Conservation (phyloP, 768 basidiomycete species). For the Auriscalpium orientale region DNA sequence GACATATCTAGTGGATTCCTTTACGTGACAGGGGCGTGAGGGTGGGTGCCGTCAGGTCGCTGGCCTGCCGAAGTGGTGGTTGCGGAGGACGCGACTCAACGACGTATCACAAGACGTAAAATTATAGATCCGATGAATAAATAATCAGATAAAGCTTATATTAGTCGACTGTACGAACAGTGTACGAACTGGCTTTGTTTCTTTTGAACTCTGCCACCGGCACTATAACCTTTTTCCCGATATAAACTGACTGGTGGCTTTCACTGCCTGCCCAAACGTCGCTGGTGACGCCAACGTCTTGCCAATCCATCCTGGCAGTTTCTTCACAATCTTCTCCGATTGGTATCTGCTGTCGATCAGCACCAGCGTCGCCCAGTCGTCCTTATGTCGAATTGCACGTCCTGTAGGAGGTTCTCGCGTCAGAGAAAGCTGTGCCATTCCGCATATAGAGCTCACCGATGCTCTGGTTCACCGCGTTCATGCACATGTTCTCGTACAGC, state of each 20-base stretch:
- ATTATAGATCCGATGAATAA: no score
- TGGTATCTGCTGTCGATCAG: conserved; percentile 82
- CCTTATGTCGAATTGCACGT: conserved; percentile 84
- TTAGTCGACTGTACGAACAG: no score
- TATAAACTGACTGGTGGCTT: conserved; percentile 10
- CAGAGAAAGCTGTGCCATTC: background rate
- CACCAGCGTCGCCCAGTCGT: conserved; percentile 88
- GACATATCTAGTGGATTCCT: no score
- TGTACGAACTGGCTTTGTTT: no score
- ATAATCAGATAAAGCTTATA: no score
- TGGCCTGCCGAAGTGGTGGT: no score
- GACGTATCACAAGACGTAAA: no score
- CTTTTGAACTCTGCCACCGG: no score
- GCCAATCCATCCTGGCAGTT: conserved; percentile 91
- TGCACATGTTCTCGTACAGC: conserved; percentile 86
- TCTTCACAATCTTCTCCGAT: conserved; percentile 55
- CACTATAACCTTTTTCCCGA: background rate
- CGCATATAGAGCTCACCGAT: conserved; percentile 55
- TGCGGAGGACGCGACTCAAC: no score
- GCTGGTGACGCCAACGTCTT: conserved; percentile 18
- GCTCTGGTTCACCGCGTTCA: conserved; percentile 94
- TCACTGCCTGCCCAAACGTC: conserved; percentile 12
- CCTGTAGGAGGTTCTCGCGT: conserved; percentile 36
- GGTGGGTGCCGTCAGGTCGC: no score
- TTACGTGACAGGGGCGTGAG: no score